A percentile compares a stretch with the other conserved stretches of the same genome.
phyloP scores from a whole-genome alignment of 371 early-diverging fungal genomes.

The Mucor sp. region DNA sequence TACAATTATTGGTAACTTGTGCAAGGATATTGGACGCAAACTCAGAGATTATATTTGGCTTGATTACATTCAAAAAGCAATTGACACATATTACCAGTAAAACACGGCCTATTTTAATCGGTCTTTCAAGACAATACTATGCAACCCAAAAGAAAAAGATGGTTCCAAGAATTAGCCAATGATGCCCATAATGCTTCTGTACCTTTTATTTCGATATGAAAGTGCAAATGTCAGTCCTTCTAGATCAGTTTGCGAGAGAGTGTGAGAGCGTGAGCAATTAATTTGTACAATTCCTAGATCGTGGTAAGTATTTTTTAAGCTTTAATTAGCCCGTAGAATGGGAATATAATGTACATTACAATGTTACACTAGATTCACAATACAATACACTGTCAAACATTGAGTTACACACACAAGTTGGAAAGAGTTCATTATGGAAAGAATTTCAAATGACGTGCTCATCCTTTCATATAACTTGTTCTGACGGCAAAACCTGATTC shows the following conservation, averaged over 20 bases:
- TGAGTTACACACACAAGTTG: constrained; percentile 6
- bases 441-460: constrained; percentile 19
- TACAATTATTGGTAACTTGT: background rate
- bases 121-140: background rate
- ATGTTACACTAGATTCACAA: background rate
- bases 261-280: constrained; percentile 3
- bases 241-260: background rate
- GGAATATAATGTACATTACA: constrained; percentile 10
- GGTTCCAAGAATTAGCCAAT: background rate
- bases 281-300: constrained; percentile 28
- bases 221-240: background rate
- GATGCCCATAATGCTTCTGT: background rate
- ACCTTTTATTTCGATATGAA: background rate
- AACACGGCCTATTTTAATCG: background rate
- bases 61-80: background rate
- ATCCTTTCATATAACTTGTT: constrained; percentile 10
- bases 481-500: constrained; percentile 8
- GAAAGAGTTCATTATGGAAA: background rate
- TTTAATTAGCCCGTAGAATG: constrained; percentile 20
- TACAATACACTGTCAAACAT: constrained; percentile 24
- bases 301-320: constrained; percentile 15
- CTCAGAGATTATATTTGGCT: background rate
- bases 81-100: background rate
- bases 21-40: background rate
- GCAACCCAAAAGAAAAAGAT: background rate